Conservation (phyloP, 2,329 filamentous ascomycete species). For the Fusarium tricinctum region DNA sequence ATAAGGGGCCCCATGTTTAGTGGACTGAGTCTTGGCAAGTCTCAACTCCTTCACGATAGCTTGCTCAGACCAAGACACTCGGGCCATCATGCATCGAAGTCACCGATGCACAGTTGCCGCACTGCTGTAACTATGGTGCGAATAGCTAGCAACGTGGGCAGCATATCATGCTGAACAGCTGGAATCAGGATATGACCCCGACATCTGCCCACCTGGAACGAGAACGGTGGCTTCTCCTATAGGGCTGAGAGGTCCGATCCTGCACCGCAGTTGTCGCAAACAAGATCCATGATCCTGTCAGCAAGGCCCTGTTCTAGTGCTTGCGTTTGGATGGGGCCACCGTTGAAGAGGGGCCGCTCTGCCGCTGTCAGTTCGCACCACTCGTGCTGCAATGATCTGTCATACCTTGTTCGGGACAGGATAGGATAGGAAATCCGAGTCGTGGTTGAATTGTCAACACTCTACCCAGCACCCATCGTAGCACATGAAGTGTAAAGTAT, state of each 20-base stretch:
- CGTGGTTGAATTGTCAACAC: slow-evolving; percentile 7
- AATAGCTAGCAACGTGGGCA: slow-evolving; percentile 10
- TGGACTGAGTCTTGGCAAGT: slow-evolving; percentile 29
- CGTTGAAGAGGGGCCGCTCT: slow-evolving; percentile 32
- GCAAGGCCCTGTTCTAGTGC: slow-evolving; percentile 22
- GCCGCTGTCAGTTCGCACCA: slow-evolving; percentile 36
- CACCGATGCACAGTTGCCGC: not conserved
- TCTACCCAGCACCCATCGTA: not conserved
- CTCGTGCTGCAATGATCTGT: slow-evolving; percentile 21
- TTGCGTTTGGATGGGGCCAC: slow-evolving; percentile 14
- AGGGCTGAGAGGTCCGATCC: slow-evolving; percentile 40
- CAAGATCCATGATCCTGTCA: slow-evolving; percentile 37
- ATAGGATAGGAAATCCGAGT: not conserved
- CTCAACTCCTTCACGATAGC: slow-evolving; percentile 12
- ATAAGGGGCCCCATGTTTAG: slow-evolving; percentile 20
- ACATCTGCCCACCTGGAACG: slow-evolving; percentile 1
- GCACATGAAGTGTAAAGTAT: slow-evolving; percentile 1
- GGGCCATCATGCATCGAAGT: not conserved
- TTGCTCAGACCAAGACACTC: slow-evolving; percentile 6
- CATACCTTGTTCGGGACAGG: slow-evolving; percentile 3
- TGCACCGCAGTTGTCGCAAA: slow-evolving; percentile 26
- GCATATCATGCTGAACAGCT: not conserved
- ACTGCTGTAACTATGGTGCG: slow-evolving; percentile 2
- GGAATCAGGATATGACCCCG: not conserved
- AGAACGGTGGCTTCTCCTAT: slow-evolving; percentile 25